Conservation (phyloP, 2,329 filamentous ascomycete species). For the Elsinoe perseae region DNA sequence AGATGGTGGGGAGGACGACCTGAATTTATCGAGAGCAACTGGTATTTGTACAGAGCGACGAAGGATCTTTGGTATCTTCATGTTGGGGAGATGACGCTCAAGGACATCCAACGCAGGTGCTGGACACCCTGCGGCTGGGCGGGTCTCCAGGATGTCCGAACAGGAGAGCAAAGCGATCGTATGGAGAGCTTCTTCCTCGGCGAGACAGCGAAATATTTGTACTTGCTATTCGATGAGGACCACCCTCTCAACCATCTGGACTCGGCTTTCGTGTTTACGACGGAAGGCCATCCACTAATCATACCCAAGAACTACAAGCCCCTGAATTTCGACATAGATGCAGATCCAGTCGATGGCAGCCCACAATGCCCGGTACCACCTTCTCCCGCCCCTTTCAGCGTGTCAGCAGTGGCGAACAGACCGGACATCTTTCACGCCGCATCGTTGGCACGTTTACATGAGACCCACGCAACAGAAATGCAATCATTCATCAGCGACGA, state of each 20-base stretch:
- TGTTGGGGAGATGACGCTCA: slow-evolving; percentile 88
- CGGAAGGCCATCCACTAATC: slow-evolving; percentile 87
- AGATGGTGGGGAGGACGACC: slow-evolving; percentile 93
- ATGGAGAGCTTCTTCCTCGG: slow-evolving; percentile 99
- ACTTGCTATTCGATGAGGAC: slow-evolving; percentile 75
- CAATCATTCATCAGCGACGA: slow-evolving; percentile 9
- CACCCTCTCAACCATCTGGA: slow-evolving; percentile 86
- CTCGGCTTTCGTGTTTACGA: slow-evolving; percentile 85
- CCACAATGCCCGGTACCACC: slow-evolving; percentile 57
- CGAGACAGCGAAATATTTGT: slow-evolving; percentile 93
- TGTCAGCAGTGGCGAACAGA: slow-evolving; percentile 72
- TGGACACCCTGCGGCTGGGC: slow-evolving; percentile 91
- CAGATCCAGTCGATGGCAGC: slow-evolving; percentile 1
- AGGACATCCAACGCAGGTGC: slow-evolving; percentile 80
- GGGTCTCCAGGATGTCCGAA: slow-evolving; percentile 54
- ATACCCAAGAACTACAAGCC: slow-evolving; percentile 48
- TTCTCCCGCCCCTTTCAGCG: slow-evolving; percentile 54
- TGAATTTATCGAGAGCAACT: slow-evolving; percentile 95
- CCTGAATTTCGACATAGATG: neutral
- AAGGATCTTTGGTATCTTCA: slow-evolving; percentile 94
- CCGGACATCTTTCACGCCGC: slow-evolving; percentile 82
- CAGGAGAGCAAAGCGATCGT: slow-evolving; percentile 79
- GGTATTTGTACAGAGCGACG: slow-evolving; percentile 89
- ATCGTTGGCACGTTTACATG: slow-evolving; percentile 70
- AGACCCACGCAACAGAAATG: slow-evolving; percentile 50